Evolutionary conservation across 2,329 filamentous ascomycete species (phyloP).

Genomic region (Penicillium frequentans): DNA sequence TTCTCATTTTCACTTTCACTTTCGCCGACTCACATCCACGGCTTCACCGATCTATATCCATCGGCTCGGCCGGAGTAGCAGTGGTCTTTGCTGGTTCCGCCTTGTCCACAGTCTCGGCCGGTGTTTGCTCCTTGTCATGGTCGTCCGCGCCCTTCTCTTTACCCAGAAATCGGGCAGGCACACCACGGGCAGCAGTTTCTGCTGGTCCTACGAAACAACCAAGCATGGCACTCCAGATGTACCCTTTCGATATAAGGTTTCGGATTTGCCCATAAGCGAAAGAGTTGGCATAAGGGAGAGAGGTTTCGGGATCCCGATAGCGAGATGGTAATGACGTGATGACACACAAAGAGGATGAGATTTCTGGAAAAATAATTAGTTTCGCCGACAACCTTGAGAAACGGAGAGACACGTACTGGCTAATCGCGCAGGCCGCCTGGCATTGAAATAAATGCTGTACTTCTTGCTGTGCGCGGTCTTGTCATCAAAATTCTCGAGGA

Average conservation of each 20-base stretch:
- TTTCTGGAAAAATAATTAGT: constrained; percentile 35
- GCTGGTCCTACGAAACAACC: constrained; percentile 77
- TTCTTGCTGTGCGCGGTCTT: constrained; percentile 56
- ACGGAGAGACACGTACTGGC: constrained; percentile 42
- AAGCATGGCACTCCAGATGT: constrained; percentile 77
- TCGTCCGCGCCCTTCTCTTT: constrained; percentile 7
- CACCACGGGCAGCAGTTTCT: constrained; percentile 65
- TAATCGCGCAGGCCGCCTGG: constrained; percentile 49
- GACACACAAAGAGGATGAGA: constrained; percentile 62
- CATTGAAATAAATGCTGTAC: constrained; percentile 57
- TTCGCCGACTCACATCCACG: background rate
- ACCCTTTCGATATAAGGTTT: constrained; percentile 69
- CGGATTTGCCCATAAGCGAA: constrained; percentile 78
- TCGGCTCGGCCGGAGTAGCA: constrained; percentile 9
- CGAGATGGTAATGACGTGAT: constrained; percentile 80
- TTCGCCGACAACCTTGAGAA: background rate
- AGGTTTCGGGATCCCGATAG: constrained; percentile 82
- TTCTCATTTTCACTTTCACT: background rate
- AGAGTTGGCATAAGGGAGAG: constrained; percentile 75
- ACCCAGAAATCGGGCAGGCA: constrained; percentile 70
- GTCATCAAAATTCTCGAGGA: constrained; percentile 59
- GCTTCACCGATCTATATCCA: constrained; percentile 15
- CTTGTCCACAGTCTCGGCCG: background rate
- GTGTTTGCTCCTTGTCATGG: background rate
- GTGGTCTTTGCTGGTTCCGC: background rate